phyloP scores from a whole-genome alignment of 495 filamentous ascomycete species.

The Annulohypoxylon nitens region DNA sequence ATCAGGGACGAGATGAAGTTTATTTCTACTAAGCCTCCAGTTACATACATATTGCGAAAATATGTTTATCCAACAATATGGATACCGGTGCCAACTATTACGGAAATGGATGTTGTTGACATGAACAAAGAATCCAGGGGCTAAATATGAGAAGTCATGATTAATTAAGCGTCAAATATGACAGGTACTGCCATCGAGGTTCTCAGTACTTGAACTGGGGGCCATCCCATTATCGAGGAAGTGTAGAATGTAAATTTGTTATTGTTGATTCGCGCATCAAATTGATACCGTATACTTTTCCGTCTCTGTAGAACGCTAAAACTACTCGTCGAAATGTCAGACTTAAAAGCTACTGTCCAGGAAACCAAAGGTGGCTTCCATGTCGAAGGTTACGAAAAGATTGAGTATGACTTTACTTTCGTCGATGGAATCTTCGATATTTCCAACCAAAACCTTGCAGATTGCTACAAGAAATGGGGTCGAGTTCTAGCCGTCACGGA shows the following conservation, averaged over 20 bases:
- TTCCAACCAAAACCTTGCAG: constrained; percentile 65
- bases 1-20: constrained; percentile 23
- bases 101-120: constrained; percentile 24
- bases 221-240: not conserved
- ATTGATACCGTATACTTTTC: not conserved
- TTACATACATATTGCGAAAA: constrained; percentile 27
- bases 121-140: constrained; percentile 19
- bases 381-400: constrained; percentile 74
- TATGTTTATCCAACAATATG: not conserved
- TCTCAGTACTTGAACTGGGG: constrained; percentile 25
- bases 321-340: constrained; percentile 65
- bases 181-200: not conserved
- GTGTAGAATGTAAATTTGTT: not conserved
- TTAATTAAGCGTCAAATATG: constrained; percentile 17
- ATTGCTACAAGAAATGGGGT: constrained; percentile 69
- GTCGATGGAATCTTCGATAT: constrained; percentile 71
- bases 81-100: constrained; percentile 10
- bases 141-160: constrained; percentile 17
- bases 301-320: not conserved
- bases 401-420: constrained; percentile 76
- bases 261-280: too few species aligned
- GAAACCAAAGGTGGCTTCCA: constrained; percentile 70
- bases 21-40: constrained; percentile 11
- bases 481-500: constrained; percentile 72
- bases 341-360: constrained; percentile 69